Evolutionary conservation across 169 alveolate species (phyloP).

Genomic region (Toxoplasma gondii): DNA sequence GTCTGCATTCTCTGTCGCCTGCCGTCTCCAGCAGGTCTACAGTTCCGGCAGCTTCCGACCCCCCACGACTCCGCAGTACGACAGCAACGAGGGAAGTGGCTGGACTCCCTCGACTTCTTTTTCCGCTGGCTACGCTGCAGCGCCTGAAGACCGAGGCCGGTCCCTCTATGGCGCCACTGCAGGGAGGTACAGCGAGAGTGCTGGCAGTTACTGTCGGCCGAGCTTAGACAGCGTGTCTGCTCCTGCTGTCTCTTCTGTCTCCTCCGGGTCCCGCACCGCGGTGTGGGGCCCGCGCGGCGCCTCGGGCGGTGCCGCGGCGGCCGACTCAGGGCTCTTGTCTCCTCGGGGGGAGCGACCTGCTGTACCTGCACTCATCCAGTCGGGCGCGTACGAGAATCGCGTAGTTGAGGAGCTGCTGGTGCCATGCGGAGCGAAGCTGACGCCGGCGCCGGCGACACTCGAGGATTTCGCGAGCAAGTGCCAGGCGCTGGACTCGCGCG

Average conservation of each 20-base stretch:
- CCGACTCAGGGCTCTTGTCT: too few species aligned
- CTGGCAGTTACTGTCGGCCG: background rate
- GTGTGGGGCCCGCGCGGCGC: too few species aligned
- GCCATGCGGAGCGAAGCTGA: slow-evolving; percentile 31
- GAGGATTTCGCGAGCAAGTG: background rate
- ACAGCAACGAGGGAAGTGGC: too few species aligned
- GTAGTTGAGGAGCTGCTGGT: slow-evolving; percentile 15
- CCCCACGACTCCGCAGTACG: too few species aligned
- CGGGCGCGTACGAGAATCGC: slow-evolving; percentile 32
- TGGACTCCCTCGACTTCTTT: background rate
- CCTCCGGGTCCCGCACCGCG: background rate
- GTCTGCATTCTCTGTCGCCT: too few species aligned
- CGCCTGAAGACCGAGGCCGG: background rate
- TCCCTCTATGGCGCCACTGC: background rate
- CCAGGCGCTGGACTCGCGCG: slow-evolving; percentile 16
- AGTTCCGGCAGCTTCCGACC: too few species aligned
- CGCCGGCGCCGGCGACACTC: slow-evolving; percentile 15
- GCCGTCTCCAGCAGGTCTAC: too few species aligned
- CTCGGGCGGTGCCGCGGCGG: too few species aligned
- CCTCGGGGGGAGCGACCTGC: background rate
- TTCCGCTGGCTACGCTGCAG: background rate
- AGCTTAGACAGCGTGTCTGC: background rate
- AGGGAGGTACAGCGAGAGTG: background rate
- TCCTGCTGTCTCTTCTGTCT: background rate
- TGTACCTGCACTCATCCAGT: background rate